Evolutionary conservation across 768 basidiomycete species (phyloP).

Genomic region (Leccinum aurantiacum): DNA sequence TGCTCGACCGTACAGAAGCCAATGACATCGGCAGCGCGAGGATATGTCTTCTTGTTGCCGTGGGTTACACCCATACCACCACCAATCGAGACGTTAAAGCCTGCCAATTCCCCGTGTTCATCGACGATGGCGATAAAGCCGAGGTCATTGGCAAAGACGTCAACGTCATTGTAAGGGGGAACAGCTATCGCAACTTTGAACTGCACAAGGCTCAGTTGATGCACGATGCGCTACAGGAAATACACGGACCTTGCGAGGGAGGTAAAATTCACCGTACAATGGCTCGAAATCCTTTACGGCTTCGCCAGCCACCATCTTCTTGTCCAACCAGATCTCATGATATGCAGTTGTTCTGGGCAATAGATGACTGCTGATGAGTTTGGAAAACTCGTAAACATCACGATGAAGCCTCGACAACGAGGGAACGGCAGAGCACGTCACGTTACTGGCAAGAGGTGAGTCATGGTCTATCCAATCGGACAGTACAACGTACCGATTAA

Average conservation of each 20-base stretch:
- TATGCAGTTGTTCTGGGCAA: constrained; percentile 91
- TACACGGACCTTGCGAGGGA: constrained; percentile 81
- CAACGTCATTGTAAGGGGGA: constrained; percentile 94
- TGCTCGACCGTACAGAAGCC: constrained; percentile 93
- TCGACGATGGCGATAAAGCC: constrained; percentile 95
- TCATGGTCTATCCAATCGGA: neutral
- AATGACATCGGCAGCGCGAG: constrained; percentile 80
- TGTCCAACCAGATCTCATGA: constrained; percentile 99
- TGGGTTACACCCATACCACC: constrained; percentile 99
- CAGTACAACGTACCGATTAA: constrained; percentile 66
- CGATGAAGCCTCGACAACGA: constrained; percentile 82
- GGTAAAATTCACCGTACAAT: constrained; percentile 95
- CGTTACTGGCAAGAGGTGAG: constrained; percentile 56
- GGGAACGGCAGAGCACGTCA: constrained; percentile 90
- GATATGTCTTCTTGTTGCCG: constrained; percentile 98
- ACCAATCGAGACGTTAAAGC: constrained; percentile 93
- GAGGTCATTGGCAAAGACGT: constrained; percentile 93
- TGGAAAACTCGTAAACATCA: constrained; percentile 82
- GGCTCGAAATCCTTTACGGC: constrained; percentile 95
- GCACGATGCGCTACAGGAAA: neutral
- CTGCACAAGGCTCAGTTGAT: constrained; percentile 38
- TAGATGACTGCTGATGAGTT: constrained; percentile 79
- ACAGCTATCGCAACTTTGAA: constrained; percentile 93
- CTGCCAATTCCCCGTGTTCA: constrained; percentile 70
- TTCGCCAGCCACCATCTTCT: constrained; percentile 93